Evolutionary conservation across 306 rosid genomes (phyloP).

Genomic region (Trifolium dubium): DNA sequence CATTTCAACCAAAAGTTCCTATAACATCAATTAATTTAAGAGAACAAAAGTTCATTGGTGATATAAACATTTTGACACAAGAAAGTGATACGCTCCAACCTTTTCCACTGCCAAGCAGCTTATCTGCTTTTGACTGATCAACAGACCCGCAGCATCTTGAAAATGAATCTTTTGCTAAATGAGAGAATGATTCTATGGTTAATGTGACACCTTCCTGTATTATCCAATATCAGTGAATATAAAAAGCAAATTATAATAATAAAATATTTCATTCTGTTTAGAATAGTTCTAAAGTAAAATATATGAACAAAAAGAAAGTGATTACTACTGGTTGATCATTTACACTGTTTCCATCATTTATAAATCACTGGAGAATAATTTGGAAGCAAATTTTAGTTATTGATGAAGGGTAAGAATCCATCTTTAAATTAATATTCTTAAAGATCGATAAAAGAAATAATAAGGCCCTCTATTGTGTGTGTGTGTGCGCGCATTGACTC

Average conservation of each 20-base stretch:
- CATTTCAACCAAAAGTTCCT: slow-evolving; percentile 24
- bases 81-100: slow-evolving; percentile 55
- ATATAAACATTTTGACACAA: slow-evolving; percentile 29
- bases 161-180: slow-evolving; percentile 61
- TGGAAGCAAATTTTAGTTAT: neutral
- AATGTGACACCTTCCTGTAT: slow-evolving; percentile 75
- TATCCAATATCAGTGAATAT: slow-evolving; percentile 38
- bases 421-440: slow-evolving; percentile 15
- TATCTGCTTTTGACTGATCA: slow-evolving; percentile 72
- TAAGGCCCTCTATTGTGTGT: neutral
- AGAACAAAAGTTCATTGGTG: slow-evolving; percentile 25
- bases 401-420: slow-evolving; percentile 14
- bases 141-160: slow-evolving; percentile 47
- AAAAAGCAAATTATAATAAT: slow-evolving; percentile 36
- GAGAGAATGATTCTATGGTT: slow-evolving; percentile 72
- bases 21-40: slow-evolving; percentile 5
- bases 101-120: slow-evolving; percentile 81
- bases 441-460: slow-evolving; percentile 27
- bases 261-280: slow-evolving; percentile 24
- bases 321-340: neutral
- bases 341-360: slow-evolving; percentile 31
- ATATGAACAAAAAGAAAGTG: slow-evolving; percentile 31
- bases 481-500: neutral
- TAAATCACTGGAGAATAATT: slow-evolving; percentile 17
- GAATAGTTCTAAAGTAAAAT: slow-evolving; percentile 23